These are phyloP conservation scores for Cystobasidium tubakii DNA, from an alignment of 768 basidiomycete genomes.

Conservation along the genomic window DNA sequence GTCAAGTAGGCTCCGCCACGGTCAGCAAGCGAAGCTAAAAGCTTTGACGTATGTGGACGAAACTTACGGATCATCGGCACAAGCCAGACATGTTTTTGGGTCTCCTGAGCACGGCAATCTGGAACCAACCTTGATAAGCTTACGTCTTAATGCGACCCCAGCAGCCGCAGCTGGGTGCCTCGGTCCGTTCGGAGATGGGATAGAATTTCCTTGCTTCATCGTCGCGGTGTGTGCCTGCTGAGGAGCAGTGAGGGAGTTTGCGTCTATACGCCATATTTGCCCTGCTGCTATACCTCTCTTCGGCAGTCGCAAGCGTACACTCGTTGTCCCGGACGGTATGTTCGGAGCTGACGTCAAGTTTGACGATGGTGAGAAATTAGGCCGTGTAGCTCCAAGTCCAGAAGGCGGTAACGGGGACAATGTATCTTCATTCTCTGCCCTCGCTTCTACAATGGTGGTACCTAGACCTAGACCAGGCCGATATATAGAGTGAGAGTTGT, in stretches of 20 bases:
- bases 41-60: too few relatives aligned
- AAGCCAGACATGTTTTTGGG: slow-evolving; percentile 34
- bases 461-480: too few relatives aligned
- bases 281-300: slow-evolving; percentile 10
- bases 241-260: not conserved
- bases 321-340: not conserved
- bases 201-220: not conserved
- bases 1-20: not conserved
- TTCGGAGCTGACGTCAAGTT: not conserved
- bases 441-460: not conserved
- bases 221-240: not conserved
- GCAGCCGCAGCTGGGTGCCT: slow-evolving; percentile 18
- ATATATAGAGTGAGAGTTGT: not conserved
- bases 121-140: slow-evolving; percentile 34
- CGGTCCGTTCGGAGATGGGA: not conserved
- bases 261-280: slow-evolving; percentile 15
- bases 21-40: too few relatives aligned
- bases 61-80: slow-evolving; percentile 35
- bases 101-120: slow-evolving; percentile 27
- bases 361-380: not conserved
- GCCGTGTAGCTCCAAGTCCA: not conserved
- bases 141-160: slow-evolving; percentile 23
- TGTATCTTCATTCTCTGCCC: not conserved
- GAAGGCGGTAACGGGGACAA: not conserved
- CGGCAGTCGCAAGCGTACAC: not conserved